Evolutionary conservation across 805 yeast species (phyloP).

Genomic region (Lipomyces chichibuensis): DNA sequence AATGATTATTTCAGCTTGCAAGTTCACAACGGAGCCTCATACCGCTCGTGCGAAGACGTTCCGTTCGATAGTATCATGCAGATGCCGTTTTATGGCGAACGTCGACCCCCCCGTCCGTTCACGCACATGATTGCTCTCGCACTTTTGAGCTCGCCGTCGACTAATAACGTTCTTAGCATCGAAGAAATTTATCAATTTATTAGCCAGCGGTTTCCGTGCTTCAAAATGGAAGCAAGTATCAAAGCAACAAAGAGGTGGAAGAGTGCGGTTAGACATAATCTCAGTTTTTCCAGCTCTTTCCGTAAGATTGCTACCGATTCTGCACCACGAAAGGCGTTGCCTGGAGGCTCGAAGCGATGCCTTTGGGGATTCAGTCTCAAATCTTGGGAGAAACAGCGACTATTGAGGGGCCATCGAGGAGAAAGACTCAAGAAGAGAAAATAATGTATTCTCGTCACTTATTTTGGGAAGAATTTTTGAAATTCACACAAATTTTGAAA

Average conservation of each 20-base stretch:
- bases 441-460: background rate
- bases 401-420: constrained; percentile 14
- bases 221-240: constrained; percentile 7
- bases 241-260: constrained; percentile 12
- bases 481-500: background rate
- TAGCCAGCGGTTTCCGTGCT: constrained; percentile 3
- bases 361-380: constrained; percentile 13
- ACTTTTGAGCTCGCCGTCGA: constrained; percentile 7
- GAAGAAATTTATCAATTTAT: constrained; percentile 15
- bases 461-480: background rate
- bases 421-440: background rate
- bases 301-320: constrained; percentile 7
- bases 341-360: constrained; percentile 7
- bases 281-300: constrained; percentile 15
- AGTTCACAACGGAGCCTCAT: constrained; percentile 22
- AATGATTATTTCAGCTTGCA: background rate
- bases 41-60: constrained; percentile 19
- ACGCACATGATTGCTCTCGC: constrained; percentile 22
- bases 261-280: constrained; percentile 20
- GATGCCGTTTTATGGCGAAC: constrained; percentile 9
- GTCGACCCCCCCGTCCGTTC: constrained; percentile 17
- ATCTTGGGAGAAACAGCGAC: constrained; percentile 7
- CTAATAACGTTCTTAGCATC: constrained; percentile 6
- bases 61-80: constrained; percentile 10
- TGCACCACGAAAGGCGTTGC: constrained; percentile 1